These are phyloP conservation scores for Rhynchosporium graminicola DNA, from an alignment of 2,329 filamentous ascomycete genomes.

Conservation along the genomic window DNA sequence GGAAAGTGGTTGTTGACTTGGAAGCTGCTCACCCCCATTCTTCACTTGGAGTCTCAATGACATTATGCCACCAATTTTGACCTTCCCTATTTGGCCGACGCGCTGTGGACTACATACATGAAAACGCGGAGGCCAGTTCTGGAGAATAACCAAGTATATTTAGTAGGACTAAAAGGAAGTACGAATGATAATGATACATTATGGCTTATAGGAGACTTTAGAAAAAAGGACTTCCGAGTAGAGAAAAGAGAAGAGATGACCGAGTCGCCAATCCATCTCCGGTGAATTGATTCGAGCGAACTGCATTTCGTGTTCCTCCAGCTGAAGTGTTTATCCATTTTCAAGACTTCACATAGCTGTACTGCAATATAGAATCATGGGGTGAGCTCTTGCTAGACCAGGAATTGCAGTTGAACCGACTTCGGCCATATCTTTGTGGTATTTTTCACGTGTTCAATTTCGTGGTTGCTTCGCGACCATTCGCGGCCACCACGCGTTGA, in stretches of 20 bases:
- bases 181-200: too few relatives aligned
- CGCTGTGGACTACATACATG: background rate
- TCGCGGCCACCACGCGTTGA: background rate
- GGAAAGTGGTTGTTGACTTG: background rate
- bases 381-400: too few relatives aligned
- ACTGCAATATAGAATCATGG: too few relatives aligned
- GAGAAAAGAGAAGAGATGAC: too few relatives aligned
- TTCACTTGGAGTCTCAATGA: constrained; percentile 2
- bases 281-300: too few relatives aligned
- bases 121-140: background rate
- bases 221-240: too few relatives aligned
- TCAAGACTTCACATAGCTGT: too few relatives aligned
- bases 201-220: too few relatives aligned
- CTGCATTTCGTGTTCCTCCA: too few relatives aligned
- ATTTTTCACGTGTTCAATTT: background rate
- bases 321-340: too few relatives aligned
- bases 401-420: too few relatives aligned
- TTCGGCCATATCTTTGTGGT: background rate
- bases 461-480: constrained; percentile 6
- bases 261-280: too few relatives aligned
- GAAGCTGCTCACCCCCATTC: constrained; percentile 11
- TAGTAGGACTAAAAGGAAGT: background rate
- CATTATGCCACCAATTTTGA: constrained; percentile 2
- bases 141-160: background rate
- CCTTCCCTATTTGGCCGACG: background rate